Percentiles rank a stretch among this genome's conserved stretches.
These are phyloP conservation scores for Diphasiastrum complanatum DNA, from an alignment of 83 land plant genomes.

Conservation along the genomic window DNA sequence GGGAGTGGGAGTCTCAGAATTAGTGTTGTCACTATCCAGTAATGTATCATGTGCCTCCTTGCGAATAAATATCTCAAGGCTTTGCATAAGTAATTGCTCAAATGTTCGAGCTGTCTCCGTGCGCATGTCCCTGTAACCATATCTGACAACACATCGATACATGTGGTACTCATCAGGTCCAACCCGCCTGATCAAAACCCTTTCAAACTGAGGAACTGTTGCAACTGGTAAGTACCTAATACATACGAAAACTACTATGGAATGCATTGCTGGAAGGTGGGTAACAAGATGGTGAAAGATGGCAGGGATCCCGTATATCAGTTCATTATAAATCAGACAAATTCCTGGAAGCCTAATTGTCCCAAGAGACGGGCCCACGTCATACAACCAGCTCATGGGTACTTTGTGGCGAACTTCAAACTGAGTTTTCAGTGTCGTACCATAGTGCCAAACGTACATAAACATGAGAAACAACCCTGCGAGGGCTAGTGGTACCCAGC, in stretches of 20 bases:
- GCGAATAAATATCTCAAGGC: no score
- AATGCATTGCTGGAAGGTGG: conserved; percentile 55
- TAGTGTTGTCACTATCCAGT: no score
- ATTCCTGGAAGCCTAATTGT: conserved; percentile 50
- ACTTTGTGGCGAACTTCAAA: conserved; percentile 46
- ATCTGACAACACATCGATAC: conserved; percentile 37
- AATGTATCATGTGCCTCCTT: no score
- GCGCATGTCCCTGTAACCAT: conserved; percentile 37
- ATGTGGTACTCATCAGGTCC: conserved; percentile 26
- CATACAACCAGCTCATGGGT: conserved; percentile 36
- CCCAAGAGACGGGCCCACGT: conserved; percentile 35
- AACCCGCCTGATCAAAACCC: conserved; percentile 45
- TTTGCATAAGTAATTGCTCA: no score
- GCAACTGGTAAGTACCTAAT: conserved; percentile 55
- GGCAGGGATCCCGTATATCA: conserved; percentile 55
- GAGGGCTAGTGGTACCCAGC: conserved; percentile 53
- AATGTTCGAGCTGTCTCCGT: no score
- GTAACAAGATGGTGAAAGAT: conserved; percentile 49
- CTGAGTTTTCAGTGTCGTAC: conserved; percentile 23
- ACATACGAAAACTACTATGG: conserved; percentile 48
- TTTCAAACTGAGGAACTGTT: conserved; percentile 43
- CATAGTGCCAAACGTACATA: conserved; percentile 62
- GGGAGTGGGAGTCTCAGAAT: no score
- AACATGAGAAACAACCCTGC: conserved; percentile 34
- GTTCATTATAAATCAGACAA: conserved; percentile 48